Evolutionary conservation across 2,329 filamentous ascomycete species (phyloP), one percentile per base, ranked within the genome.

Genomic region (Tolypocladium ovalisporum): DNA sequence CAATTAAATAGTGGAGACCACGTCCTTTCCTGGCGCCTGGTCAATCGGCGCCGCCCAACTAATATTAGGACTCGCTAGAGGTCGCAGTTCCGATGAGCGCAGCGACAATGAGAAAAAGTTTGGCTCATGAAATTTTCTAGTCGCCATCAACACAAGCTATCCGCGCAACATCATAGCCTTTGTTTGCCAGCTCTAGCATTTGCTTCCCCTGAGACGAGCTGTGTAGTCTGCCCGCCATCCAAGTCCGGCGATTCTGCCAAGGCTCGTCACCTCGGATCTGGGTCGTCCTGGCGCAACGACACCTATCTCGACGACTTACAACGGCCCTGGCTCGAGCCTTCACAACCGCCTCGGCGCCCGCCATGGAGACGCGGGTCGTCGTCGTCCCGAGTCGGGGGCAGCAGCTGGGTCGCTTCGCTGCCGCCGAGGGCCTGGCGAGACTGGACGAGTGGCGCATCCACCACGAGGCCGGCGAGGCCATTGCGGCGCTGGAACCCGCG

Each of bases 401-500:
- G 24, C 59, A 65, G 12, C 63, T 76, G 8, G 75, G 75, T 2
- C 65, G 58, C 49, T 76, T 76, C 59, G 63, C 58, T 29, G 58
- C 64, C 13, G 60, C 60, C 4, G 42, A 63, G 19, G 71, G 67
- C 9, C 61, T 70, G 17, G 62, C 64, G 47, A 67, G 65, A 54
- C 63, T 80, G 54, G 71, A 75, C 53, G 70, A 67, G 57, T 82
- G 79, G 79, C 67, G 73, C 36, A 63, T 79, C 34, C 61, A 64
- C 19, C 58, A 63, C 0, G 65, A 68, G 8, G 63, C 70, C 8
- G 61, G 64, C 27, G 65, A 66, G 8, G 68, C 70, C 8, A 59
- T 77, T 42, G 65, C 63, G 1, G 68, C 72, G 32, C 77, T 96
- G 40, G 73, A 76, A 58, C 75, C 84, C 57, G 90, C 90, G 1